Evolutionary conservation across 2,329 filamentous ascomycete genomes (phyloP).

Genomic region (Westerdykella ornata): DNA sequence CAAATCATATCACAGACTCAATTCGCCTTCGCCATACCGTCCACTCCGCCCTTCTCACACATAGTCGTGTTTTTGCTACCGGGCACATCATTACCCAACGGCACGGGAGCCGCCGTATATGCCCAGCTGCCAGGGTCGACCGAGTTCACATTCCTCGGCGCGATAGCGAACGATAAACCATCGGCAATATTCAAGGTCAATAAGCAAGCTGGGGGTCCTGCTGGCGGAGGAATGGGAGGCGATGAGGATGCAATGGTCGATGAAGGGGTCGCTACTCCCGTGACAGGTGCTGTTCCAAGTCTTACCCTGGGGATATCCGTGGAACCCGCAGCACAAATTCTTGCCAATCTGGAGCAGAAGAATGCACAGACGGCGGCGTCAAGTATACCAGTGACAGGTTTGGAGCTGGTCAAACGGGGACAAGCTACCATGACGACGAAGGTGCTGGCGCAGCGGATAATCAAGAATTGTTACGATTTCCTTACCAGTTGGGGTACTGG

Average conservation of each 20-base stretch:
- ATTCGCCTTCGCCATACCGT: slow-evolving; percentile 62
- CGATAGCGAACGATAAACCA: slow-evolving; percentile 81
- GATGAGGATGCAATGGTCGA: slow-evolving; percentile 47
- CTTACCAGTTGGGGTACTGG: slow-evolving; percentile 73
- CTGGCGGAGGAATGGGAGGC: slow-evolving; percentile 34
- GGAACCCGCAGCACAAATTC: slow-evolving; percentile 68
- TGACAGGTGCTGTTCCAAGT: slow-evolving; percentile 12
- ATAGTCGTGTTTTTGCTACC: slow-evolving; percentile 87
- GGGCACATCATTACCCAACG: slow-evolving; percentile 62
- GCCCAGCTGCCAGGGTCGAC: slow-evolving; percentile 57
- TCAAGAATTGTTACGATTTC: slow-evolving; percentile 96
- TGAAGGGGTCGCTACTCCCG: slow-evolving; percentile 23
- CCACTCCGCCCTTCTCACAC: slow-evolving; percentile 57
- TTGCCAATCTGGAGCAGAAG: slow-evolving; percentile 59
- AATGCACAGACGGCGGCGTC: slow-evolving; percentile 37
- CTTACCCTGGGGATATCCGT: slow-evolving; percentile 75
- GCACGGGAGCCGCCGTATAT: slow-evolving; percentile 84
- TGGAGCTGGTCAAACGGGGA: slow-evolving; percentile 34
- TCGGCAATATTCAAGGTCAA: slow-evolving; percentile 82
- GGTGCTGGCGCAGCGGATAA: slow-evolving; percentile 83
- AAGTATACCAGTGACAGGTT: slow-evolving; percentile 19
- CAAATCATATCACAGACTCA: slow-evolving; percentile 52
- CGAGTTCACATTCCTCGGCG: slow-evolving; percentile 80
- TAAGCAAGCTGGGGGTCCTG: slow-evolving; percentile 31
- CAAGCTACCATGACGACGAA: slow-evolving; percentile 56